These are phyloP conservation scores for Inga laurina DNA, from an alignment of 306 rosid species.

Conservation along the genomic window DNA sequence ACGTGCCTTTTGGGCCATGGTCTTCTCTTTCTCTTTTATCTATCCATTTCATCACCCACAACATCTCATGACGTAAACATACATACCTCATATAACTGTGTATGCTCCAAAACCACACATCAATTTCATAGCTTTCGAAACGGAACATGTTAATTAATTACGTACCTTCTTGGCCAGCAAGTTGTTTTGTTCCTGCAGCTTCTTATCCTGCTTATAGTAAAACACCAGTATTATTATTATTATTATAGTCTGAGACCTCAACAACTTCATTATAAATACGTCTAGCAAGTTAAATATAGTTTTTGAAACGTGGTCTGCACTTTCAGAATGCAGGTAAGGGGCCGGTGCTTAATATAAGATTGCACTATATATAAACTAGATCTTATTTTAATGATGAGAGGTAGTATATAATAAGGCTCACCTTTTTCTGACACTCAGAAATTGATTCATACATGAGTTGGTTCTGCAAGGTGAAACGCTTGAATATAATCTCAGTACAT, in stretches of 20 bases:
- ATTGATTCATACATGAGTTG: constrained; percentile 81
- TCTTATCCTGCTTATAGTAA: constrained; percentile 59
- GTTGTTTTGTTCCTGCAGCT: constrained; percentile 73
- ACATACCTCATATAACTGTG: not conserved
- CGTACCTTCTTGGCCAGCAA: constrained; percentile 62
- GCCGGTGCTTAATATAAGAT: no score
- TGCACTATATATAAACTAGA: no score
- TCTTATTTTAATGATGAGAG: no score
- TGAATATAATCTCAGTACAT: no score
- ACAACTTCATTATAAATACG: not conserved
- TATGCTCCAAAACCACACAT: not conserved
- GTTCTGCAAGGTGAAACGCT: constrained; percentile 52
- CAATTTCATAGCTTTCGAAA: not conserved
- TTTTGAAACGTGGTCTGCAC: not conserved
- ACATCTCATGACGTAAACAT: not conserved
- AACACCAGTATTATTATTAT: not conserved
- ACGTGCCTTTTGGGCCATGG: constrained; percentile 34
- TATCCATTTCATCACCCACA: constrained; percentile 32
- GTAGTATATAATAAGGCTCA: constrained; percentile 1
- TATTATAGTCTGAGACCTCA: not conserved
- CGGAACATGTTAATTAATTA: not conserved
- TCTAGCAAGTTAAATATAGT: not conserved
- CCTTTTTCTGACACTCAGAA: constrained; percentile 85
- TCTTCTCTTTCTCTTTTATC: constrained; percentile 79
- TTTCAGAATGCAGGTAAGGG: no score